Conservation (phyloP, 169 alveolate genomes). For the Plasmodium blacklocki region DNA sequence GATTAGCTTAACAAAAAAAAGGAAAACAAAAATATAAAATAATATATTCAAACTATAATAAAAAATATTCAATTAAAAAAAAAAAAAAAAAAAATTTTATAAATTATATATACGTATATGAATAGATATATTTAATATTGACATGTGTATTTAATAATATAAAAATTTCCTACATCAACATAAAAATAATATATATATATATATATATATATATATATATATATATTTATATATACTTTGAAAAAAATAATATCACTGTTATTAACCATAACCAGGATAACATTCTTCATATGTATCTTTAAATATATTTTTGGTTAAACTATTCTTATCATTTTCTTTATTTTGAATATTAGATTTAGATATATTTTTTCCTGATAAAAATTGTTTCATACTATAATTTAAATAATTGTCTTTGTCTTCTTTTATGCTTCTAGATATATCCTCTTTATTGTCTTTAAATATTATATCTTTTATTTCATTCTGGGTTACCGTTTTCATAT, state of each 20-base stretch:
- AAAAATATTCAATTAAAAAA: no score
- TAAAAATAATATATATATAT: no score
- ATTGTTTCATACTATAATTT: neutral
- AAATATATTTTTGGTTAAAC: conserved; percentile 43
- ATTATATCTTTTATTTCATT: neutral
- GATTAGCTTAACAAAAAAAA: no score
- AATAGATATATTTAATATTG: neutral
- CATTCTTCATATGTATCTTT: conserved; percentile 75
- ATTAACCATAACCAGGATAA: conserved; percentile 41
- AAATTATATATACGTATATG: neutral
- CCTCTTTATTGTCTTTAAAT: neutral
- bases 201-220: no score
- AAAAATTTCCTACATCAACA: no score
- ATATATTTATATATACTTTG: no score
- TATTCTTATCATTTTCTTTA: conserved; percentile 27
- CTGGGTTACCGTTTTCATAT: neutral
- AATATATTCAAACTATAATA: no score
- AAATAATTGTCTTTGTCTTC: neutral
- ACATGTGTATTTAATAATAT: neutral
- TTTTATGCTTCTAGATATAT: neutral
- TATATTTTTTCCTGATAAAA: conserved; percentile 4
- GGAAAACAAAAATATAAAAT: no score
- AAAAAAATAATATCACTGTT: neutral
- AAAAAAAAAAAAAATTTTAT: no score
- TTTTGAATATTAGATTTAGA: conserved; percentile 8